Evolutionary conservation across 345 rosid species (phyloP).

Genomic region (Euphorbia lathyris): DNA sequence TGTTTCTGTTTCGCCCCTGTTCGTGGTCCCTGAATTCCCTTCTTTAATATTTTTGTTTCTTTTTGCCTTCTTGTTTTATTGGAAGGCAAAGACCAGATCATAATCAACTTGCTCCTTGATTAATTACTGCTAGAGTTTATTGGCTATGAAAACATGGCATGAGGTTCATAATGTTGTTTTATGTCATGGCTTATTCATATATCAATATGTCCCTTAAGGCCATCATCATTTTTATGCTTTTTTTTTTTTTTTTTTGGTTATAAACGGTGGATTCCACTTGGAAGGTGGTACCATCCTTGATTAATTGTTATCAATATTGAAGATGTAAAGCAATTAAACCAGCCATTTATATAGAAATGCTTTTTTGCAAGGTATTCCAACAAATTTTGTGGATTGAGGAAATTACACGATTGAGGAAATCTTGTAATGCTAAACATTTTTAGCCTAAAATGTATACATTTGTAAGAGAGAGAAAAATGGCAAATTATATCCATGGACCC

Average conservation of each 20-base stretch:
- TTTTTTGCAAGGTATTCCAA: neutral
- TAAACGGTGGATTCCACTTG: too few relatives aligned
- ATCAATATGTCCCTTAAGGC: neutral
- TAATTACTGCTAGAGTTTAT: neutral
- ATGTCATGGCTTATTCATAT: neutral
- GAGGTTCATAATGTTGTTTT: neutral
- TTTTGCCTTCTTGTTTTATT: neutral
- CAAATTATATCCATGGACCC: too few relatives aligned
- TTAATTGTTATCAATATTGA: neutral
- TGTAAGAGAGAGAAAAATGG: too few relatives aligned
- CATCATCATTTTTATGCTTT: too few relatives aligned
- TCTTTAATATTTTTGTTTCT: neutral
- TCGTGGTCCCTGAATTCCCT: slow-evolving; percentile 67
- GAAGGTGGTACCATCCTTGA: too few relatives aligned
- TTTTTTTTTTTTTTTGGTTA: too few relatives aligned
- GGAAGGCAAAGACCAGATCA: neutral
- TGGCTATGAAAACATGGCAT: neutral
- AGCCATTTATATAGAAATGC: neutral
- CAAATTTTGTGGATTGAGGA: neutral
- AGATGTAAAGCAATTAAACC: neutral
- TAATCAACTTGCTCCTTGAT: neutral
- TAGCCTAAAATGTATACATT: too few relatives aligned
- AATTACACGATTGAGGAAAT: too few relatives aligned
- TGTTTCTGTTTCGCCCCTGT: slow-evolving; percentile 72
- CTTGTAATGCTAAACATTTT: too few relatives aligned